These are phyloP conservation scores for Acephala macrosclerotiorum DNA, from an alignment of 2,329 filamentous ascomycete species.

Conservation along the genomic window DNA sequence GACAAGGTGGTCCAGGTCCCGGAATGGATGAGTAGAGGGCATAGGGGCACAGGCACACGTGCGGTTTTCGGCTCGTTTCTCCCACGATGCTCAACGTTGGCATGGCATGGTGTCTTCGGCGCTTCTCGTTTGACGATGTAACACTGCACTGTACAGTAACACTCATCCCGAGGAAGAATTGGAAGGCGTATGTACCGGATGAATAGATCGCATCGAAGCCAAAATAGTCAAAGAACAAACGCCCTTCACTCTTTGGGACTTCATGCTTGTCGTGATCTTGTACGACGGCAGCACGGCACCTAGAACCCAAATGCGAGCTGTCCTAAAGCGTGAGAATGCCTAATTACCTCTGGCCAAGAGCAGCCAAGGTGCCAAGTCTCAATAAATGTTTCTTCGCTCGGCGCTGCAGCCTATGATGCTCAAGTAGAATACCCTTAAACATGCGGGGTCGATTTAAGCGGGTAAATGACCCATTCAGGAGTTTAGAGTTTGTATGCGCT, in stretches of 20 bases:
- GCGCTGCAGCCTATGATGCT: background rate
- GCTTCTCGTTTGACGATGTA: slow-evolving; percentile 29
- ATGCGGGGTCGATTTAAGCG: background rate
- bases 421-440: background rate
- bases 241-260: background rate
- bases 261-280: slow-evolving; percentile 2
- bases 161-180: slow-evolving; percentile 28
- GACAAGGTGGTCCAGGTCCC: slow-evolving; percentile 66
- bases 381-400: slow-evolving; percentile 6
- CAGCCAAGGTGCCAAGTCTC: slow-evolving; percentile 15
- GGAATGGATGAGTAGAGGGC: slow-evolving; percentile 62
- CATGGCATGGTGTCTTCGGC: slow-evolving; percentile 21
- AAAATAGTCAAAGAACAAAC: slow-evolving; percentile 4
- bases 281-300: background rate
- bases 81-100: slow-evolving; percentile 12
- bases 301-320: background rate
- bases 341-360: background rate
- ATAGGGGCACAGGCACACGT: slow-evolving; percentile 1
- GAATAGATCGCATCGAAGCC: slow-evolving; percentile 28
- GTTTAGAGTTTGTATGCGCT: background rate
- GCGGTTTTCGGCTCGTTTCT: slow-evolving; percentile 17
- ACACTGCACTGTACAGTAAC: slow-evolving; percentile 33
- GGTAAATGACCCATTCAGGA: slow-evolving; percentile 3
- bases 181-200: slow-evolving; percentile 28
- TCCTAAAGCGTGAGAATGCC: background rate